Evolutionary conservation across 306 rosid species (phyloP).

Genomic region (Pachyrhizus erosus): DNA sequence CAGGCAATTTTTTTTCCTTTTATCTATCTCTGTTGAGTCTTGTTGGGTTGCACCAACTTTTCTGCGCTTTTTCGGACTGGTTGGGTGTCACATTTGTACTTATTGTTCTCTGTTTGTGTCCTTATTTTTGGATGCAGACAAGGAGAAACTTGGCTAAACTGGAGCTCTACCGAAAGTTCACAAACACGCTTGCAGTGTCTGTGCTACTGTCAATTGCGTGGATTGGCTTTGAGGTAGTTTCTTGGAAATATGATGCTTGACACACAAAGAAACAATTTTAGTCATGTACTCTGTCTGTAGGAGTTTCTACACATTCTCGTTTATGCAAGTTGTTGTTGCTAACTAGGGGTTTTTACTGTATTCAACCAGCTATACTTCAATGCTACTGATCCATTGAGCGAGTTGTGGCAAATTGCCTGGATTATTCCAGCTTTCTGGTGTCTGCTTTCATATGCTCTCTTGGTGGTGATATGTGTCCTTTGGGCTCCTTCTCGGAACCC

Average conservation of each 20-base stretch:
- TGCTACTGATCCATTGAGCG: constrained; percentile 91
- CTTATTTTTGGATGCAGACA: constrained; percentile 58
- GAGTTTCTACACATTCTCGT: not conserved
- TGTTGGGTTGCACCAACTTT: not conserved
- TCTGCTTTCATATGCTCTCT: constrained; percentile 73
- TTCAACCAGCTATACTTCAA: constrained; percentile 84
- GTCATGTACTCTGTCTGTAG: constrained; percentile 20
- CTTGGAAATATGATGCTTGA: not conserved
- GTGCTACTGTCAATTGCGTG: constrained; percentile 89
- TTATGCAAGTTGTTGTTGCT: constrained; percentile 24
- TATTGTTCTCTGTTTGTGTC: constrained; percentile 1
- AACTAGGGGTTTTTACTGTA: constrained; percentile 26
- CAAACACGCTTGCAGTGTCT: constrained; percentile 83
- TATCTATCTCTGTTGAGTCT: not conserved
- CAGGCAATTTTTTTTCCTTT: constrained; percentile 58
- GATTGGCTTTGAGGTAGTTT: constrained; percentile 95
- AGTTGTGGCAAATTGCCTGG: constrained; percentile 97
- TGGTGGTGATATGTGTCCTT: constrained; percentile 77
- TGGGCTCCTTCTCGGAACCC: constrained; percentile 98
- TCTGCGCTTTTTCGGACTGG: not conserved
- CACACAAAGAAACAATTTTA: not conserved
- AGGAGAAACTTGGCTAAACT: constrained; percentile 88
- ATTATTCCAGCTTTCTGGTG: constrained; percentile 92
- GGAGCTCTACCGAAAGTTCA: constrained; percentile 91
- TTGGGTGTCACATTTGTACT: constrained; percentile 6